phyloP scores from a whole-genome alignment of 768 basidiomycete genomes.

The Termitomyces eurrhizus region DNA sequence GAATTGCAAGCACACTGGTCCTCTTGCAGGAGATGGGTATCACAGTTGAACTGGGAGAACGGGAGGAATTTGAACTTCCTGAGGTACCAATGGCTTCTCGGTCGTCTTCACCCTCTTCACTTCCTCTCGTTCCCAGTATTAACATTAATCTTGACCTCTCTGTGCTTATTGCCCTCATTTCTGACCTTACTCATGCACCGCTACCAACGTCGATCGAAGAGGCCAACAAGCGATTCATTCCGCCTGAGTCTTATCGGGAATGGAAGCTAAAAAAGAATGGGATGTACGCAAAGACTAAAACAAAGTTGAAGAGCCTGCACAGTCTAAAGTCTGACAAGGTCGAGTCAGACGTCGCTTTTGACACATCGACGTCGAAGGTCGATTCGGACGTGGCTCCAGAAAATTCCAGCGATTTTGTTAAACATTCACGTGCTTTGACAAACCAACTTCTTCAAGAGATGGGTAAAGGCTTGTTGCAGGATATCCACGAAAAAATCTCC shows the following conservation, averaged over 20 bases:
- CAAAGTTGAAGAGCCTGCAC: slow-evolving; percentile 6
- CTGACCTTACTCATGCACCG: slow-evolving; percentile 73
- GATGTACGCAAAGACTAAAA: slow-evolving; percentile 17
- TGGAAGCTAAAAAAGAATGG: slow-evolving; percentile 47
- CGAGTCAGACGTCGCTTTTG: neutral
- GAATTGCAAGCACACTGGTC: slow-evolving; percentile 59
- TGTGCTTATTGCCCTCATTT: slow-evolving; percentile 77
- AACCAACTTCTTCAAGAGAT: slow-evolving; percentile 77
- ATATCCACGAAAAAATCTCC: slow-evolving; percentile 49
- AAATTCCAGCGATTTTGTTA: slow-evolving; percentile 35
- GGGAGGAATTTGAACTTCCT: slow-evolving; percentile 24
- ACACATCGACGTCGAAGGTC: slow-evolving; percentile 1
- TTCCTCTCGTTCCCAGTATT: slow-evolving; percentile 42
- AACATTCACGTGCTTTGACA: slow-evolving; percentile 67
- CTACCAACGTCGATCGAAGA: slow-evolving; percentile 56
- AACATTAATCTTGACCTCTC: slow-evolving; percentile 82
- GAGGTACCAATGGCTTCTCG: slow-evolving; percentile 6
- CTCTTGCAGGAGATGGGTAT: slow-evolving; percentile 59
- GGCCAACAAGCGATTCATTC: slow-evolving; percentile 61
- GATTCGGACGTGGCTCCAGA: slow-evolving; percentile 26
- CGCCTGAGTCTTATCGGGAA: slow-evolving; percentile 50
- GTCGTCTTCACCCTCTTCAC: slow-evolving; percentile 9
- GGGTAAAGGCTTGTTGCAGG: slow-evolving; percentile 54
- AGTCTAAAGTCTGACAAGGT: slow-evolving; percentile 5
- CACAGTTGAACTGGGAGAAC: slow-evolving; percentile 63